A percentile compares a stretch with the other conserved stretches of the same genome.
These are phyloP conservation scores for Shiraia bambusicola DNA, from an alignment of 2,329 filamentous ascomycete species.

Conservation along the genomic window DNA sequence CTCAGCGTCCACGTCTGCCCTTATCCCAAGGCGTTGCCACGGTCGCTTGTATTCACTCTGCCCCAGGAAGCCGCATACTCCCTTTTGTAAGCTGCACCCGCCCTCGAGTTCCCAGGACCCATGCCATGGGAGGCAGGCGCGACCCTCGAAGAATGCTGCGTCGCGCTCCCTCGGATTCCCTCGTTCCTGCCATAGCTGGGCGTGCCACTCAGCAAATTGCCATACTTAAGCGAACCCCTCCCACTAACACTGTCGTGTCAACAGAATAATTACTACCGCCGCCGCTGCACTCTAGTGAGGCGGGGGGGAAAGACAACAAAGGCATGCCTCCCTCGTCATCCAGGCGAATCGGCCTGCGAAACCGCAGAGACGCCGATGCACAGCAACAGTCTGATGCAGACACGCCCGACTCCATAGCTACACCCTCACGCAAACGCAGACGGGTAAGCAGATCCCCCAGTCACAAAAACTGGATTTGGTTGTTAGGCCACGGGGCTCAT, in stretches of 20 bases:
- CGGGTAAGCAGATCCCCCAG: constrained; percentile 41
- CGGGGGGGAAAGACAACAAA: constrained; percentile 10
- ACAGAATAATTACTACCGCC: no score
- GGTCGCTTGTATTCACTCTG: no score
- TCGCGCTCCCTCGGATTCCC: constrained; percentile 3
- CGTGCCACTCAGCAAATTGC: neutral
- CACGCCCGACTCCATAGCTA: constrained; percentile 51
- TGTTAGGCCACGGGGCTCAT: constrained; percentile 16
- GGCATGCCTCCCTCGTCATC: constrained; percentile 34
- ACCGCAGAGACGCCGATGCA: constrained; percentile 35
- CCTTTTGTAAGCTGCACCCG: constrained; percentile 3
- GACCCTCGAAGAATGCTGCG: constrained; percentile 1
- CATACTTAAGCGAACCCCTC: no score
- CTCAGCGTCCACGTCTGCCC: no score
- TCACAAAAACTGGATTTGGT: neutral
- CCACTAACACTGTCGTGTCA: no score
- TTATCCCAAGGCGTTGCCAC: no score
- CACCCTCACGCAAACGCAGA: constrained; percentile 51
- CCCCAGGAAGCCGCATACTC: no score
- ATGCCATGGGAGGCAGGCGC: constrained; percentile 9
- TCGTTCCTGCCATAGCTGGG: constrained; percentile 15
- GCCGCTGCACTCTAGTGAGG: constrained; percentile 15
- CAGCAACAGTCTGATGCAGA: constrained; percentile 44
- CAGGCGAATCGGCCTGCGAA: constrained; percentile 30
- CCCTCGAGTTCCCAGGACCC: constrained; percentile 20